Base-by-base conservation (phyloP, 208 protist genomes). In the Tritrichomonas musculus region DNA sequence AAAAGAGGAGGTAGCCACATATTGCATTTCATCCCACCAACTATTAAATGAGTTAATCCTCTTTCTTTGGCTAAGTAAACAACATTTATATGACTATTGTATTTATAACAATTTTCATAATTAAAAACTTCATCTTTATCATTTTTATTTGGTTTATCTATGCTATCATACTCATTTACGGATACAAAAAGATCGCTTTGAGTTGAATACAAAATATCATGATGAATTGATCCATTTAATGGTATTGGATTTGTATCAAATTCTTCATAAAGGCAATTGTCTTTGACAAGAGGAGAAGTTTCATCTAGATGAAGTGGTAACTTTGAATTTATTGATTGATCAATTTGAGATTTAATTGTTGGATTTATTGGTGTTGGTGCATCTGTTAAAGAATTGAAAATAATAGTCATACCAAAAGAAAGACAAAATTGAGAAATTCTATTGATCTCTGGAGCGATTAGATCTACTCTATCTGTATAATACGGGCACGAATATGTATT, bases 391-490 rank as follows among this genome's bases (percentile, higher is more conserved):
- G 77, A 47, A 57, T 60, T 20, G 47, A 88, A 88, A 53, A 88
- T 88, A 39, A 88, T 22, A 39, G 33, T 88, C 27, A 88, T 57
- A 20, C 77, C 77, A 57, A 60, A 57, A 33, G 77, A 53, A 39
- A 41, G 25, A 20, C 33, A 53, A 44, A 88, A 53, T 60, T 88
- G 77, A 39, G 77, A 41, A 36, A 88, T 17, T 36, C 77, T 53
- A 39, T 88, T 88, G 5, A 88, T 88, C 57, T 88, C 77, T 53
- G 77, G 77, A 88, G 47, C 41, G 22, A 88, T 88, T 88, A 88
- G 57, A 88, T 88, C 77, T 39, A 33, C 77, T 53, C 77, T 25
- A 39, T 88, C 77, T 88, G 77, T 44, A 88, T 88, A 88, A 39
- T 88, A 88, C 8, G 77, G 77, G 30, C 77, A 88, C 5, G 77